Base-by-base conservation (phyloP, 2,329 filamentous ascomycete genomes). In the Scleromitrula shiraiana region DNA sequence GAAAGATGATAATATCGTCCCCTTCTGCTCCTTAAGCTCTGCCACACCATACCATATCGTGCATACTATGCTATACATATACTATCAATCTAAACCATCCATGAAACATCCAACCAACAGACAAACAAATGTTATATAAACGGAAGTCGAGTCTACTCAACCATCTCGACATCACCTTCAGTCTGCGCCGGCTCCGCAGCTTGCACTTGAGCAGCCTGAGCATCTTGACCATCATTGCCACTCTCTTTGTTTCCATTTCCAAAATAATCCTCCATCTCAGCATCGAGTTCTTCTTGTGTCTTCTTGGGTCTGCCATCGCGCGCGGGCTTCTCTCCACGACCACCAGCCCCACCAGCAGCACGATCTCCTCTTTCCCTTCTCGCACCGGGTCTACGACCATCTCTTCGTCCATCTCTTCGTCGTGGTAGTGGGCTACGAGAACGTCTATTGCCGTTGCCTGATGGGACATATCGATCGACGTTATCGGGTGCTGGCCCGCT, bases 221-320 rank as follows among this genome's bases (percentile, higher is more conserved):
- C n/a, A n/a, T n/a, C n/a, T n/a, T n/a, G n/a, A n/a, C n/a, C n/a
- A n/a, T n/a, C 56, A 59, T 57, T 51, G 12, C 59, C 61, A 35
- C 62, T 66, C 9, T 42, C 38, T 20, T 66, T 68, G n/a, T 61
- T 65, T 24, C 76, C 42, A 41, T 35, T 46, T 14, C 47, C 82
- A 72, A 88, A 96, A 67, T 96, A 96, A 63, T 95, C 88, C 24
- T 83, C 88, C 90, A 96, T 96, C 68, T 96, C 90, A n/a, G 87
- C 88, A 65, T 96, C 90, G 33, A 96, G 73, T 64, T 96, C 88
- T 59, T 95, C 87, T 57, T 89, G 85, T 0, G 90, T 95, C 76
- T 95, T 95, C 68, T 80, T 84, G 2, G 81, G 75, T 32, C 76
- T 75, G 45, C 61, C 60, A 50, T 78, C 74, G 15, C 70, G 72